Evolutionary conservation across 148 eudicot genomes (phyloP).

Genomic region (Nepenthes gracilis): DNA sequence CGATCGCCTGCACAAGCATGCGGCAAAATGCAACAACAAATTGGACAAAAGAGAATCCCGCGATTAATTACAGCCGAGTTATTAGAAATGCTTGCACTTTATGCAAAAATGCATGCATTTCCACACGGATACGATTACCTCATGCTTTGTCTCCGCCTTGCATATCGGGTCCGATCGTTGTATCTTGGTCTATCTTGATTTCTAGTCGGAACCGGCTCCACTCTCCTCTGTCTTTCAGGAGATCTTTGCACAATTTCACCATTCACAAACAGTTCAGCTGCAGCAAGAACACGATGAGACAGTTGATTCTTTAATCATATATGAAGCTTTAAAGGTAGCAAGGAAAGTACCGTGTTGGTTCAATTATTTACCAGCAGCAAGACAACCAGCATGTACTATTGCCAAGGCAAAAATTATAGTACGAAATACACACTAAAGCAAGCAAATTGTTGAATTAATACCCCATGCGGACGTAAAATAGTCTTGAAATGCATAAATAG

Average conservation of each 20-base stretch:
- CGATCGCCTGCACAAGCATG: too few relatives aligned
- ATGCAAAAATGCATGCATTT: too few relatives aligned
- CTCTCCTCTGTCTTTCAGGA: slow-evolving; percentile 95
- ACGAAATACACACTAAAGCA: too few relatives aligned
- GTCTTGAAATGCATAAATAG: too few relatives aligned
- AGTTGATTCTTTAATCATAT: neutral
- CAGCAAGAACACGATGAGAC: neutral
- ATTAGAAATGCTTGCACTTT: too few relatives aligned
- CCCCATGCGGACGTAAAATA: too few relatives aligned
- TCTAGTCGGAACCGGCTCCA: slow-evolving; percentile 85
- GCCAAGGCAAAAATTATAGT: too few relatives aligned
- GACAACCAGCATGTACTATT: too few relatives aligned
- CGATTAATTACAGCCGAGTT: too few relatives aligned
- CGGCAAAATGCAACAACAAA: too few relatives aligned
- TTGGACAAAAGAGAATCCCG: too few relatives aligned
- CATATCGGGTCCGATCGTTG: slow-evolving; percentile 79
- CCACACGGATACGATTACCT: slow-evolving; percentile 17
- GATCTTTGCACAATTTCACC: slow-evolving; percentile 94
- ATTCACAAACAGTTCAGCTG: slow-evolving; percentile 88
- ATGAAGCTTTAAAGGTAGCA: neutral
- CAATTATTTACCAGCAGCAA: neutral
- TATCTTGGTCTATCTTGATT: slow-evolving; percentile 87
- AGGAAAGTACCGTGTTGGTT: neutral
- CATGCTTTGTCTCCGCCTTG: slow-evolving; percentile 68
- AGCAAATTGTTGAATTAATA: too few relatives aligned